Percentiles rank a stretch among this genome's conserved stretches.
These are phyloP conservation scores for Gastrolobium villosum DNA, from an alignment of 306 rosid species.

Conservation along the genomic window DNA sequence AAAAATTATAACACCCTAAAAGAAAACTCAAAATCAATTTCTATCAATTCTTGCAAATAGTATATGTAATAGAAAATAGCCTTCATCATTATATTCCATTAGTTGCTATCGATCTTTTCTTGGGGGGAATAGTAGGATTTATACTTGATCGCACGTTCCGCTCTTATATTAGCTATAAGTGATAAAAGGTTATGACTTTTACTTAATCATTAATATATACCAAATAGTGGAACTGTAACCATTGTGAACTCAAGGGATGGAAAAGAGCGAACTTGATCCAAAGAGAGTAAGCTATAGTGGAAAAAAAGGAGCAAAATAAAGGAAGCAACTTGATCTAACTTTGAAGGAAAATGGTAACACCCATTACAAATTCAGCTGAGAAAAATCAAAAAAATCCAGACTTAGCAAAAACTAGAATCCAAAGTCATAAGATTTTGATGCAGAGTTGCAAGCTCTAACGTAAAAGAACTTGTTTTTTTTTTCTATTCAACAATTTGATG, in stretches of 20 bases:
- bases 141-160: conserved; percentile 41
- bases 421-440: conserved; percentile 26
- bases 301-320: not conserved
- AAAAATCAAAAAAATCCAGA: conserved; percentile 31
- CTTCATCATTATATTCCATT: not conserved
- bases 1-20: too few species aligned
- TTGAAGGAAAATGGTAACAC: conserved; percentile 33
- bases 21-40: too few species aligned
- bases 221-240: conserved; percentile 15
- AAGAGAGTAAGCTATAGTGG: not conserved
- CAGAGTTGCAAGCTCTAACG: conserved; percentile 39
- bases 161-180: not conserved
- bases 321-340: conserved; percentile 47
- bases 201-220: too few species aligned
- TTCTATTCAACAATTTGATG: conserved; percentile 23
- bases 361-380: conserved; percentile 29
- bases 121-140: conserved; percentile 2
- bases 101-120: conserved; percentile 10
- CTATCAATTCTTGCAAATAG: too few species aligned
- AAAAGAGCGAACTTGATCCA: conserved; percentile 39
- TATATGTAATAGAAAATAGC: not conserved
- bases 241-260: conserved; percentile 3
- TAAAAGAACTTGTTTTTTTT: not conserved
- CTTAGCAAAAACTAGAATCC: conserved; percentile 39
- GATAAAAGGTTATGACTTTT: not conserved